Evolutionary conservation across 2,329 filamentous ascomycete species (phyloP), one percentile per base, ranked within the genome.

Genomic region (Fusarium albidum): DNA sequence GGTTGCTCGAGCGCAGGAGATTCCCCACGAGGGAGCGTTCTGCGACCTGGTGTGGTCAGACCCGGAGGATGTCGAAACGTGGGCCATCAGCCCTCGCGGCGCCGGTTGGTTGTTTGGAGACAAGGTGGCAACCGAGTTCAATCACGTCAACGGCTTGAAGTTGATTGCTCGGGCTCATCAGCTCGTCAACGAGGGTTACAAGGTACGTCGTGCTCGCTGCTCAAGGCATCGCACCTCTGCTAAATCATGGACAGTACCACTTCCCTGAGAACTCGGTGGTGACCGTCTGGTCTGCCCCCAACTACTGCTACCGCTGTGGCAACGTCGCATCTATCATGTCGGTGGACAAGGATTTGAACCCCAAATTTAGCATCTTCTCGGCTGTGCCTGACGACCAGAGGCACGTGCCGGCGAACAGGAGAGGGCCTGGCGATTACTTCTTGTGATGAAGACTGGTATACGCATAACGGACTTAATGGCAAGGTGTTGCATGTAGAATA

Each of bases 71-170:
- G 87, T 96, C 42, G 94, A 98, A 68, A 96, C 97, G 61, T 99
- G 97, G 82, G 94, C 91, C 13, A 85, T 99, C 52, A 96, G 92
- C 52, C 95, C 95, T 8, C 84, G 95, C 66, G 95, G 95, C 29
- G 95, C 95, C n/a, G 95, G 95, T 1, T 99, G 97, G 80, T 91
- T 96, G 1, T 99, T 99, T 73, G 95, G 95, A 28, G 92, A 95
- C 50, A 96, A 98, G 77, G 95, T 99, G 15, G 95, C 97, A 37
- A 95, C 89, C 63, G 97, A 99, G 73, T 99, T 99, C 74, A 87
- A 99, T 59, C 91, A 97, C 69, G 93, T 99, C 67, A 99, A 99
- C 73, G 91, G 89, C 55, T 90, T 99, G 80, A 95, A 90, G 59
- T 90, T 98, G 68, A 99, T 99, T 69, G 84, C 97, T 25, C 89